Conservation (phyloP, 129 eudicot genomes). For the Flaveria ramosissima region DNA sequence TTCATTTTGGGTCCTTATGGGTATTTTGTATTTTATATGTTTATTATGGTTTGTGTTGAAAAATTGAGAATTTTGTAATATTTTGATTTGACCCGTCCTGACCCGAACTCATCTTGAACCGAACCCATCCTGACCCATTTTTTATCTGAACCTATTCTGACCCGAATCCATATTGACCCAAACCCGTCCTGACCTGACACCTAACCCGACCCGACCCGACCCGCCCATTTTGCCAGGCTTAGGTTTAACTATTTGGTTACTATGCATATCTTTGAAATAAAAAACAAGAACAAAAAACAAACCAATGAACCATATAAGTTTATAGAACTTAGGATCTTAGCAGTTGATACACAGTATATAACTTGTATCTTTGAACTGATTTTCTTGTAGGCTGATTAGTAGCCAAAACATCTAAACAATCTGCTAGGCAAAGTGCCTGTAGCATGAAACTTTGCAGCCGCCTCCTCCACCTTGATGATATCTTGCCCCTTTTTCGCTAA, state of each 20-base stretch:
- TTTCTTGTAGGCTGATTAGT: background rate
- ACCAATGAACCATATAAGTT: background rate
- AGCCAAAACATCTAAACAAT: conserved; percentile 50
- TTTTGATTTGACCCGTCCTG: too few relatives aligned
- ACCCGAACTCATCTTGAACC: too few relatives aligned
- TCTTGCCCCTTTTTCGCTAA: conserved; percentile 58
- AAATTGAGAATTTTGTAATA: too few relatives aligned
- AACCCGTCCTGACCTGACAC: too few relatives aligned
- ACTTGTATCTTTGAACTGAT: background rate
- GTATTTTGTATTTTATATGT: too few relatives aligned
- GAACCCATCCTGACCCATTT: too few relatives aligned
- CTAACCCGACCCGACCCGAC: too few relatives aligned
- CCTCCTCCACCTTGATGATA: conserved; percentile 52
- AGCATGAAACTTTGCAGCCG: conserved; percentile 59
- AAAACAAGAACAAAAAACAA: background rate
- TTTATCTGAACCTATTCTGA: too few relatives aligned
- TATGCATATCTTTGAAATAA: conserved; percentile 25
- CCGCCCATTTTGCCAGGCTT: too few relatives aligned
- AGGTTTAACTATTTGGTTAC: background rate
- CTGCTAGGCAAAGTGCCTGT: conserved; percentile 55
- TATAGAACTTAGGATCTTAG: background rate
- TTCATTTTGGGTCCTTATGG: too few relatives aligned
- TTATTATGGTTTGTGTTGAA: too few relatives aligned
- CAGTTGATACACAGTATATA: conserved; percentile 13
- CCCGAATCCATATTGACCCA: too few relatives aligned